A percentile compares a stretch with the other conserved stretches of the same genome.
Evolutionary conservation across 2,329 filamentous ascomycete genomes (phyloP).

Genomic region (Pseudofabraea citricarpa): DNA sequence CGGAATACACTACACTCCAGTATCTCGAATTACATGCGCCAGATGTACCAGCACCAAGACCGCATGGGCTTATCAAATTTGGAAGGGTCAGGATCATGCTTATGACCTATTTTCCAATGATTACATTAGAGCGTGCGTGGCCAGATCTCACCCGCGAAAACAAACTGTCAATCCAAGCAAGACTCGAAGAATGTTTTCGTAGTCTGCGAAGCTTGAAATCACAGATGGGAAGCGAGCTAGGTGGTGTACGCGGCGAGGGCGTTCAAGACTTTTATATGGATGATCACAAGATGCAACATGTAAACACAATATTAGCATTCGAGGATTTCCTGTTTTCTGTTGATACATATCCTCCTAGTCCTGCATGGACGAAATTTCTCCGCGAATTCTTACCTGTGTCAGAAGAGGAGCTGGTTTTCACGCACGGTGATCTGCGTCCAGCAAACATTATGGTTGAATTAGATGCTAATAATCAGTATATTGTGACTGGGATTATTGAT

Average conservation of each 20-base stretch:
- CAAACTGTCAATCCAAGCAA: conserved; percentile 6
- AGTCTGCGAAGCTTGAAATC: conserved; percentile 6
- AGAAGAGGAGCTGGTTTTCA: conserved; percentile 6
- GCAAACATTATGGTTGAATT: conserved; percentile 14
- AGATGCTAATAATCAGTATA: conserved; percentile 5
- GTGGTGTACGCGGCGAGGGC: conserved; percentile 8
- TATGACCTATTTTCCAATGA: conserved; percentile 9
- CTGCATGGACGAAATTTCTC: conserved; percentile 8
- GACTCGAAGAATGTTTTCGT: conserved; percentile 7
- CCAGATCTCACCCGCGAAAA: conserved; percentile 7
- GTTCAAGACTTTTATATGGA: conserved; percentile 6
- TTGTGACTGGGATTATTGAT: conserved; percentile 11
- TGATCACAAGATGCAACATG: conserved; percentile 1
- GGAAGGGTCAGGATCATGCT: conserved; percentile 4
- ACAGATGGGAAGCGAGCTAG: conserved; percentile 2
- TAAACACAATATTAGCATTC: conserved; percentile 7
- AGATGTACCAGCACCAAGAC: conserved; percentile 9
- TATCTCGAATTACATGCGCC: conserved; percentile 8
- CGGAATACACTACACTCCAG: conserved; percentile 9
- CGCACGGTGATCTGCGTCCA: conserved; percentile 10
- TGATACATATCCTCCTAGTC: background rate
- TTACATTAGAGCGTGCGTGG: conserved; percentile 8
- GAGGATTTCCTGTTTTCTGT: conserved; percentile 13
- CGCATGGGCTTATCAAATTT: conserved; percentile 11
- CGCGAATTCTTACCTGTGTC: conserved; percentile 8